A percentile compares a stretch with the other conserved stretches of the same genome.
Evolutionary conservation across 2,329 filamentous ascomycete genomes (phyloP).

Genomic region (Aureobasidium musti): DNA sequence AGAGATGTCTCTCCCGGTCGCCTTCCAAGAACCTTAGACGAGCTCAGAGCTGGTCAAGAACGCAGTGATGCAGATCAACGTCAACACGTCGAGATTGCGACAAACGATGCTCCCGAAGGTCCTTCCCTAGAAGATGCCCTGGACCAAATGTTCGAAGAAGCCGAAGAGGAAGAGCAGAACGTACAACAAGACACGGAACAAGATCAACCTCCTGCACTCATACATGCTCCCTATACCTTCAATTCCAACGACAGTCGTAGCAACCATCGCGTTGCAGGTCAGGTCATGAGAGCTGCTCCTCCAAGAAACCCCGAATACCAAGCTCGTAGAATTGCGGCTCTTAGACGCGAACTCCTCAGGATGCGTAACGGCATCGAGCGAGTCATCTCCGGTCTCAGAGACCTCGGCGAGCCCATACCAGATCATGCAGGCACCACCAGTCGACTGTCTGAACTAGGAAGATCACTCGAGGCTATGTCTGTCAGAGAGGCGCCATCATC

Average conservation of each 20-base stretch:
- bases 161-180: constrained; percentile 34
- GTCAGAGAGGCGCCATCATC: background rate
- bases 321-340: constrained; percentile 41
- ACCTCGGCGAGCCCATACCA: constrained; percentile 42
- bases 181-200: background rate
- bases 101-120: constrained; percentile 28
- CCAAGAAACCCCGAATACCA: constrained; percentile 42
- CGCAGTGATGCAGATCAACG: constrained; percentile 37
- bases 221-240: constrained; percentile 3
- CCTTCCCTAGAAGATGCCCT: constrained; percentile 41
- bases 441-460: constrained; percentile 37
- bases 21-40: constrained; percentile 51
- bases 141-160: constrained; percentile 41
- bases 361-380: constrained; percentile 45
- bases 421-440: constrained; percentile 39
- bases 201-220: background rate
- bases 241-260: background rate
- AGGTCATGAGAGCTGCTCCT: constrained; percentile 30
- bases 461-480: constrained; percentile 38
- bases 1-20: constrained; percentile 51
- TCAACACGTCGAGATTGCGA: constrained; percentile 30
- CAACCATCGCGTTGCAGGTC: constrained; percentile 23
- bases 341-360: constrained; percentile 43
- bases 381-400: constrained; percentile 42
- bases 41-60: constrained; percentile 44